A percentile compares a stretch with the other conserved stretches of the same genome.
These are phyloP conservation scores for Alternaria longipes DNA, from an alignment of 2,329 filamentous ascomycete species.

Conservation along the genomic window DNA sequence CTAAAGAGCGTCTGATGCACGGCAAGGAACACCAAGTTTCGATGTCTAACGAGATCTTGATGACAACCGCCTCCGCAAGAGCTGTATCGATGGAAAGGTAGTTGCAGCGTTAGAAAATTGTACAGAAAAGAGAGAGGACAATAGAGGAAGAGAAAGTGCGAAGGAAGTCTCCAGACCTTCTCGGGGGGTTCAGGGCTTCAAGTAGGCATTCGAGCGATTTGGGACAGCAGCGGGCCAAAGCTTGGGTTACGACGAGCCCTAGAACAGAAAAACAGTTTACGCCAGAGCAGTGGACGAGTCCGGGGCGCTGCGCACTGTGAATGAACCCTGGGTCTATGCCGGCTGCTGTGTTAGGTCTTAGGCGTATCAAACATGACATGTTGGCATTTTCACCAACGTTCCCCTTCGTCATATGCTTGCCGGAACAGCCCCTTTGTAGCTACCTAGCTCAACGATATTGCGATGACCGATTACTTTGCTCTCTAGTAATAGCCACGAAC, in stretches of 20 bases:
- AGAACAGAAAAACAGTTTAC: conserved; percentile 44
- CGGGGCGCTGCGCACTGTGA: conserved; percentile 19
- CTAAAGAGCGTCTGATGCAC: conserved; percentile 35
- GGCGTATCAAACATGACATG: conserved; percentile 21
- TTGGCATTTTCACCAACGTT: not conserved
- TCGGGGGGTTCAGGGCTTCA: conserved; percentile 30
- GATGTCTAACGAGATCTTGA: conserved; percentile 36
- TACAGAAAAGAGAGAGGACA: conserved; percentile 32
- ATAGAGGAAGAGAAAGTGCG: conserved; percentile 30
- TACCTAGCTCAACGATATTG: not conserved
- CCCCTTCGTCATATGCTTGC: not conserved
- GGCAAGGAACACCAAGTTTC: conserved; percentile 42
- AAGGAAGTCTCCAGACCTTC: conserved; percentile 30
- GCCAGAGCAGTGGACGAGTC: conserved; percentile 35
- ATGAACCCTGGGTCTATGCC: conserved; percentile 23
- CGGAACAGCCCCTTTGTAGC: not conserved
- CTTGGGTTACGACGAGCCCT: conserved; percentile 46
- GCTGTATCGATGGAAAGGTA: conserved; percentile 39
- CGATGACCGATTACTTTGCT: not conserved
- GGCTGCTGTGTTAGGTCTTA: conserved; percentile 19
- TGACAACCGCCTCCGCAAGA: conserved; percentile 34
- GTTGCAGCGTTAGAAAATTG: conserved; percentile 23
- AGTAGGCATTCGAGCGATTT: conserved; percentile 44
- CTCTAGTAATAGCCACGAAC: not conserved
- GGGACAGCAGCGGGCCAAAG: conserved; percentile 45